A percentile compares a stretch with the other conserved stretches of the same genome.
phyloP scores from a whole-genome alignment of 768 basidiomycete genomes.

The Mycena polygramma region DNA sequence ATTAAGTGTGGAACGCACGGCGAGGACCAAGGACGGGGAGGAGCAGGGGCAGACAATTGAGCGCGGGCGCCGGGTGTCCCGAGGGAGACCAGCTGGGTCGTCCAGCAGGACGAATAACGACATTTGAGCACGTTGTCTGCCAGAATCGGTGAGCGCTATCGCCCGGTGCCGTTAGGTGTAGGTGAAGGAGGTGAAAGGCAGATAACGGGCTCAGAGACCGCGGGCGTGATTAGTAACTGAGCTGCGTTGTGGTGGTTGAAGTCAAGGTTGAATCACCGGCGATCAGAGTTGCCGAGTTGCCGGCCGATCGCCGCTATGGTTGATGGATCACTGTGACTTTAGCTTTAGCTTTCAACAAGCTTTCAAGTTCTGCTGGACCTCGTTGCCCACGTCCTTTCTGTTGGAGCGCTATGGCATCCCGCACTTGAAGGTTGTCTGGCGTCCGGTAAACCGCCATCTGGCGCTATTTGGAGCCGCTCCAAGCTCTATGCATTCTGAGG shows the following conservation, averaged over 20 bases:
- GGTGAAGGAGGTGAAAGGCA: background rate
- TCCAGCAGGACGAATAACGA: constrained; percentile 2
- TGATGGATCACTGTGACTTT: background rate
- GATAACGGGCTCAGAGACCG: constrained; percentile 9
- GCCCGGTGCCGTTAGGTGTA: constrained; percentile 5
- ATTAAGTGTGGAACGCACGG: constrained; percentile 1
- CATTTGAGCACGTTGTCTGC: background rate
- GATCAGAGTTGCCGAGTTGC: constrained; percentile 1
- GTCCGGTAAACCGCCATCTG: background rate
- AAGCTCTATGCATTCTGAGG: too few relatives aligned
- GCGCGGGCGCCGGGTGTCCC: background rate
- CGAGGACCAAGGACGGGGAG: constrained; percentile 1
- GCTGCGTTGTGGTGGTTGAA: background rate
- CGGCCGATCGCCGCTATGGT: background rate
- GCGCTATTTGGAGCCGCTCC: too few relatives aligned
- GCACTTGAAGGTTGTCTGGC: background rate
- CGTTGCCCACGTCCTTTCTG: constrained; percentile 15
- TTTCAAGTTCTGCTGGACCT: background rate
- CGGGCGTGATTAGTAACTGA: background rate
- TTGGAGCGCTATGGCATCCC: background rate
- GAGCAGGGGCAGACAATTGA: background rate
- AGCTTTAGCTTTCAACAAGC: background rate
- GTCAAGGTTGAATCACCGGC: constrained; percentile 12
- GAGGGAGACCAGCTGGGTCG: background rate
- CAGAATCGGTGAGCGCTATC: background rate